Percentiles rank a stretch among this genome's conserved stretches.
phyloP scores from a whole-genome alignment of 1,284 basidiomycete species.

The Puccinia novopanici region DNA sequence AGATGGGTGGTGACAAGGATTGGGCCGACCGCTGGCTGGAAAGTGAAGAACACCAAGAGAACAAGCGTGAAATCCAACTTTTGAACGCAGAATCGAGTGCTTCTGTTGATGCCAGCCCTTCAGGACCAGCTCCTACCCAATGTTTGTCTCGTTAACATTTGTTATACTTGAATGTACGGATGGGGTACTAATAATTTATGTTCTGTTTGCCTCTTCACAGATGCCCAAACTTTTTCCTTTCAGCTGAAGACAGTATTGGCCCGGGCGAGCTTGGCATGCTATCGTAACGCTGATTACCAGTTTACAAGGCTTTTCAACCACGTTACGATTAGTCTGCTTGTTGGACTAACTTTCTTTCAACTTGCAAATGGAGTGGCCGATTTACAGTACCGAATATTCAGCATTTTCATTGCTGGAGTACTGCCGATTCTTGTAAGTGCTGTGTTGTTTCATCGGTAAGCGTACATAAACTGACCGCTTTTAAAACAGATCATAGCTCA shows the following conservation, averaged over 20 bases:
- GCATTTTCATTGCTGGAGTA: slow-evolving; percentile 63
- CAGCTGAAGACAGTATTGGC: slow-evolving; percentile 75
- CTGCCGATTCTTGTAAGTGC: slow-evolving; percentile 75
- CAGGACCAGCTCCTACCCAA: slow-evolving; percentile 52
- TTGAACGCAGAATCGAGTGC: slow-evolving; percentile 51
- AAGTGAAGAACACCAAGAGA: slow-evolving; percentile 58
- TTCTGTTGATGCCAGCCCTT: slow-evolving; percentile 45
- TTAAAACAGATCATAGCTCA: slow-evolving; percentile 72
- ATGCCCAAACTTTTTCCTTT: slow-evolving; percentile 72
- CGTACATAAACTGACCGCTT: slow-evolving; percentile 50
- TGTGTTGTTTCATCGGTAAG: slow-evolving; percentile 54
- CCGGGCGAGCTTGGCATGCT: slow-evolving; percentile 75
- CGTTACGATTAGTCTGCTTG: slow-evolving; percentile 69
- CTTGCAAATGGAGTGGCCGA: slow-evolving; percentile 70
- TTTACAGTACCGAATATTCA: slow-evolving; percentile 81
- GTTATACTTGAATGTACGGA: background rate
- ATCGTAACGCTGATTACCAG: slow-evolving; percentile 77
- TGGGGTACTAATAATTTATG: background rate
- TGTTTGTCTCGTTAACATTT: slow-evolving; percentile 31
- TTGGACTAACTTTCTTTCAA: slow-evolving; percentile 81
- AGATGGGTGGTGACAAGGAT: slow-evolving; percentile 67
- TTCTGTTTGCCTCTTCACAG: background rate
- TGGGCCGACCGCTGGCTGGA: slow-evolving; percentile 74
- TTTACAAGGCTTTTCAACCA: slow-evolving; percentile 74
- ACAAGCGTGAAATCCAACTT: slow-evolving; percentile 60